Conservation (phyloP, 805 yeast genomes). For the Saturnispora zaruensis region DNA sequence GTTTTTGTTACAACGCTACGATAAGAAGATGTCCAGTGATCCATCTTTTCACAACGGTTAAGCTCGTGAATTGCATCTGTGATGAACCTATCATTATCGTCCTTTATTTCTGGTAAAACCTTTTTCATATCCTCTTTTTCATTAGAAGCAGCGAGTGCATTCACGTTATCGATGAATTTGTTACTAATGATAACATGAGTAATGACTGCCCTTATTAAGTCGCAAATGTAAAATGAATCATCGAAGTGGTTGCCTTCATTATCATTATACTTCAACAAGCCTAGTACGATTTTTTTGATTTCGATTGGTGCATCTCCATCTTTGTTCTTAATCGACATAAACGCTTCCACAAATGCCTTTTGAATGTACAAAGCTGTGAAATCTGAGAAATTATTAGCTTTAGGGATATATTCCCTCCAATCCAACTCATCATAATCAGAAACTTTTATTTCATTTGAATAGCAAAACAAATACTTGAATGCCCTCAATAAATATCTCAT, state of each 20-base stretch:
- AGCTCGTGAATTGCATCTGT: slow-evolving; percentile 54
- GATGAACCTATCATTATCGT: slow-evolving; percentile 32
- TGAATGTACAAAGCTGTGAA: slow-evolving; percentile 62
- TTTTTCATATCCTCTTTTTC: slow-evolving; percentile 1
- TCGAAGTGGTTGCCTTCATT: slow-evolving; percentile 70
- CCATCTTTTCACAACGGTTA: slow-evolving; percentile 68
- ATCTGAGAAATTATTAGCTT: slow-evolving; percentile 72
- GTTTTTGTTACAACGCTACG: slow-evolving; percentile 46
- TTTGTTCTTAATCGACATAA: slow-evolving; percentile 53
- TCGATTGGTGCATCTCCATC: slow-evolving; percentile 49
- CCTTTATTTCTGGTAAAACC: slow-evolving; percentile 10
- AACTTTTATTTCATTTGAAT: slow-evolving; percentile 35
- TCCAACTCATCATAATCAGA: slow-evolving; percentile 22
- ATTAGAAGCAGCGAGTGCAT: slow-evolving; percentile 15
- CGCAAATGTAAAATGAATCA: slow-evolving; percentile 60
- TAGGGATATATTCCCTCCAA: slow-evolving; percentile 47
- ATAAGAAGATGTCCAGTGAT: slow-evolving; percentile 77
- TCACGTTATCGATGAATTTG: slow-evolving; percentile 19
- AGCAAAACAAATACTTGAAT: slow-evolving; percentile 65
- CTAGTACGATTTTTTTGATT: slow-evolving; percentile 56
- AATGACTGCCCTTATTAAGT: slow-evolving; percentile 48
- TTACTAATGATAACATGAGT: slow-evolving; percentile 22
- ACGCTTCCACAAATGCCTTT: slow-evolving; percentile 54
- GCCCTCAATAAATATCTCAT: slow-evolving; percentile 62
- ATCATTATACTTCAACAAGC: slow-evolving; percentile 73